Base-by-base conservation (phyloP, 306 rosid species). In the Prunus mume region DNA sequence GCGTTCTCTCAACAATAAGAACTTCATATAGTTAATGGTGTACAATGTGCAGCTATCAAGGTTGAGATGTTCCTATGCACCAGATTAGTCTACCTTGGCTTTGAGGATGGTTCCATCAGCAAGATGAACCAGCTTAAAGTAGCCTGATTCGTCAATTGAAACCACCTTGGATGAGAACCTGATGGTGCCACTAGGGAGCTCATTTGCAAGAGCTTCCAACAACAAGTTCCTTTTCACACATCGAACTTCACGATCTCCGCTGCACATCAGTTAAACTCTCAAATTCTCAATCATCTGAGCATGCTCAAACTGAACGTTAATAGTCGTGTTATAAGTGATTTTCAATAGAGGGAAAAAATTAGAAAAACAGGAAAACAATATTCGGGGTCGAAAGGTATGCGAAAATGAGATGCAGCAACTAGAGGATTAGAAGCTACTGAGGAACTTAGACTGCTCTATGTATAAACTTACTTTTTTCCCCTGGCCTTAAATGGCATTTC, bases 191-290 rank as follows among this genome's bases (percentile, higher is more conserved):
- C 65, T 70, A 17, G 92, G 94, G 79, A 91, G 90, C 51, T 87
- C 92, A n/a, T 76, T 80, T 47, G 83, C 88, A 45, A 91, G 86
- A 9, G 83, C 78, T 86, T 88, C 91, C 76, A 87, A 58, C 78
- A 89, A 9, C 18, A 69, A 57, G 2, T 79, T 60, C 55, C 93
- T 82, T 32, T 27, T 76, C 28, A 88, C 76, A 50, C 86, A 75
- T 32, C 93, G 85, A 45, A 76, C 32, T 76, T 85, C 91, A n/a
- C 30, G 24, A 20, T 28, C 63, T 52, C 73, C 81, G 41, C 85
- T 82, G 58, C 75, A 34, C 66, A 20, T 20, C 56, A 68, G 15
- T 9, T 43, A 68, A 18, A 47, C 14, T 14, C 5, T 2, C 5
- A 3, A 27, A n/a, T 7, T 47, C 45, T 25, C 19, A 47, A 25